Conservation (phyloP, 176 grass and related monocot genomes). For the Eleusine coracana region DNA sequence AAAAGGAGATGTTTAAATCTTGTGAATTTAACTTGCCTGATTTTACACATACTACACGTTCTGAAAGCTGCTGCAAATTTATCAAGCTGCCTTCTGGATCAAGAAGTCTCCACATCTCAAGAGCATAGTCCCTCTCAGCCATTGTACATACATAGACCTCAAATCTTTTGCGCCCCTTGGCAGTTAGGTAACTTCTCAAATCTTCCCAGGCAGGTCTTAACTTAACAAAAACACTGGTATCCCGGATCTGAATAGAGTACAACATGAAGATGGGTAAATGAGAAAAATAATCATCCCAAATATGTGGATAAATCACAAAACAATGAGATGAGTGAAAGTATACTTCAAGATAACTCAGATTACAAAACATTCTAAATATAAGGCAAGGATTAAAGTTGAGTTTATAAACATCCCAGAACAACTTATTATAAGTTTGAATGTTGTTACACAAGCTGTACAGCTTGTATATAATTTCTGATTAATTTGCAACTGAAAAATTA, state of each 20-base stretch:
- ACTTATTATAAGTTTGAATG: background rate
- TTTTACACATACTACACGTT: conserved; percentile 87
- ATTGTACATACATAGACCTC: conserved; percentile 99
- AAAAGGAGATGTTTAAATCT: background rate
- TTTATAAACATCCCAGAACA: conserved; percentile 16
- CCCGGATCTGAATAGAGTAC: conserved; percentile 63
- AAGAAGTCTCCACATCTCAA: conserved; percentile 99
- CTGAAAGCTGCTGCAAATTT: conserved; percentile 61
- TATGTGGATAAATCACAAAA: conserved; percentile 26
- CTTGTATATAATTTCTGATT: background rate
- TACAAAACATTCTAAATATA: conserved; percentile 17
- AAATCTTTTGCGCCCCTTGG: conserved; percentile 91
- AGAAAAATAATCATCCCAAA: conserved; percentile 24
- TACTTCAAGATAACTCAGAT: background rate
- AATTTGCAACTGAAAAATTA: background rate
- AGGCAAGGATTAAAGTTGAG: conserved; percentile 7
- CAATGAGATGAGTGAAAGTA: background rate
- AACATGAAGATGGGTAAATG: conserved; percentile 17
- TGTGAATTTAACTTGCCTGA: conserved; percentile 60
- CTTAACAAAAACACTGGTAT: conserved; percentile 99
- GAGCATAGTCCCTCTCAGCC: conserved; percentile 95
- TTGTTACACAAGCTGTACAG: background rate
- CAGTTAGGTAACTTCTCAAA: conserved; percentile 95
- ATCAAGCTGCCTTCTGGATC: conserved; percentile 88
- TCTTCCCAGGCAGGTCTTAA: conserved; percentile 98